These are phyloP conservation scores for Castanea mollissima DNA, from an alignment of 306 rosid species.

Conservation along the genomic window DNA sequence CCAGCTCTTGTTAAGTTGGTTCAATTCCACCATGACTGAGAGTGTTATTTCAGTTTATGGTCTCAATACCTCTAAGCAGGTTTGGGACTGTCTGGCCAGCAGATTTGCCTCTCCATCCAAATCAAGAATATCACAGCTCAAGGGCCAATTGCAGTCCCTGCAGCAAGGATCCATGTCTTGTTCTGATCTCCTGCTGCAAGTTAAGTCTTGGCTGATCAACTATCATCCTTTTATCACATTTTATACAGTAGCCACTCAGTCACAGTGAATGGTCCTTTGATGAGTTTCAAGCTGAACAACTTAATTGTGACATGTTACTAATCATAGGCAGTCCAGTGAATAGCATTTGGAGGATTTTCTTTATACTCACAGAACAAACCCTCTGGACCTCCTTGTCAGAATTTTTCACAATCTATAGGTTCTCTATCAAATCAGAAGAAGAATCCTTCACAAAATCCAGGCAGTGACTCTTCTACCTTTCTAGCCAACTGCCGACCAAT, in stretches of 20 bases:
- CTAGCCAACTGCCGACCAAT: background rate
- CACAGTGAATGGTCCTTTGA: background rate
- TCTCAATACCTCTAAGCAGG: background rate
- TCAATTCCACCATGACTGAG: background rate
- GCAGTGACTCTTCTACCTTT: background rate
- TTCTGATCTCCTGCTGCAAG: background rate
- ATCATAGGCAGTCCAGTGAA: background rate
- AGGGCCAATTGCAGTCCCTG: background rate
- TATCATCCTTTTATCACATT: background rate
- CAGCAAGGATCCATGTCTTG: background rate
- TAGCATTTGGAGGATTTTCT: background rate
- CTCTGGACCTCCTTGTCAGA: too few species aligned
- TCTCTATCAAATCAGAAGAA: background rate
- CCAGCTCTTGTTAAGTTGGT: background rate
- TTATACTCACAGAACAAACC: background rate
- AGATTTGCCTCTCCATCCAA: background rate
- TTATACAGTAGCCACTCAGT: background rate
- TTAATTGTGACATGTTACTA: background rate
- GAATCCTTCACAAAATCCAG: background rate
- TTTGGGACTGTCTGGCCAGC: background rate
- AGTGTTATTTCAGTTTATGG: background rate
- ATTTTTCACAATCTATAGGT: too few species aligned
- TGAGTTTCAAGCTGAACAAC: background rate
- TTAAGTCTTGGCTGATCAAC: background rate
- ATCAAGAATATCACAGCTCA: background rate